Base-by-base conservation (phyloP, 495 filamentous ascomycete genomes). In the Hyaloscypha bicolor region DNA sequence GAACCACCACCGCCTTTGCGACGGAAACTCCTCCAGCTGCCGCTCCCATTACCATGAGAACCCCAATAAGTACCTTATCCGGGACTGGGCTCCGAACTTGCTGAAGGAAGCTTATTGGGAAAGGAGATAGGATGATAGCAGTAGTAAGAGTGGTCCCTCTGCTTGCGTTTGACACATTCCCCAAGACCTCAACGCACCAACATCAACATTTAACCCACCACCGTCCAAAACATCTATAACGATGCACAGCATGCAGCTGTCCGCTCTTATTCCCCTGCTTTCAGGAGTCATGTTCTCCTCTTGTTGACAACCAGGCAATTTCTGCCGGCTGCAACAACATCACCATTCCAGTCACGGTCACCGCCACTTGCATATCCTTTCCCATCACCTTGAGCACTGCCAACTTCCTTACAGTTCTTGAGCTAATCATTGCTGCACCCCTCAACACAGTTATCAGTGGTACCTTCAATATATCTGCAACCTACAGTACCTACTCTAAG, bases 391-490 rank as follows among this genome's bases (percentile, higher is more conserved):
- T 45, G 42, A 12, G 14, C 42, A 58, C 66, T 9, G 59, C 71
- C 0, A 66, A 72, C 21, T 25, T 60, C 12, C 71, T n/a, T 35
- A 73, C 78, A 33, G 63, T 31, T 48, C 75, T 31, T 74, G 78
- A 3, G 74, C 74, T 9, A 71, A 73, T 6, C 70, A 75, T 45
- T 74, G 79, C 62, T 56, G 71, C 11, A 67, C 76, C 31, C 51
- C 16, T 63, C 76, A 29, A 45, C 33, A 48, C 56, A 74, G 70
- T 73, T 32, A 71, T 82, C 39, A 65, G 70, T 6, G 81, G 80
- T 14, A 76, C 69, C 37, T 85, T 80, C 73, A 69, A 79, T 9
- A 81, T 86, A 68, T 75, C 69, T 29, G 80, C 80, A 1, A 78
- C 76, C 12, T 85, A 80, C 71, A 85, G 83, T 71, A 78, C 76